A percentile compares a stretch with the other conserved stretches of the same genome.
Conservation (phyloP, 129 eudicot species). For the Flaveria sonorensis region DNA sequence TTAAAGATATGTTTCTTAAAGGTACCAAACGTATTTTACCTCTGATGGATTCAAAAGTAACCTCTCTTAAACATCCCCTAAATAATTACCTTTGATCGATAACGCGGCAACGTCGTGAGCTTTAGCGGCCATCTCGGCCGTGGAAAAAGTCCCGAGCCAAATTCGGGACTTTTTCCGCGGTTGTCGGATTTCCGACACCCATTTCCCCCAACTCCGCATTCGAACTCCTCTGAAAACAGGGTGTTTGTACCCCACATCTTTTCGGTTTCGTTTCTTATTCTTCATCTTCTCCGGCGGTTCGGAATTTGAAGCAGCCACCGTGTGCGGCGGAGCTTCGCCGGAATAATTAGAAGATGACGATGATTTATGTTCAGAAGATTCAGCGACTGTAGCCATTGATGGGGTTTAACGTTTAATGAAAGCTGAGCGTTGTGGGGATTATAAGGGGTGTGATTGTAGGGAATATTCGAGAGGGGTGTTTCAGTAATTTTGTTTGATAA, state of each 20-base stretch:
- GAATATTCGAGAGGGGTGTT: constrained; percentile 14
- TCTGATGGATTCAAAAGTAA: too few relatives aligned
- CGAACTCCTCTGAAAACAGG: constrained; percentile 43
- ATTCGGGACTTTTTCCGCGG: constrained; percentile 43
- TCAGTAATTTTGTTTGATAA: too few relatives aligned
- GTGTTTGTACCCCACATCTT: constrained; percentile 40
- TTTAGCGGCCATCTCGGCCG: constrained; percentile 42
- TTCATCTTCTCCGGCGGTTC: neutral
- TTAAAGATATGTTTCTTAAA: too few relatives aligned
- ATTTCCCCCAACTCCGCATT: constrained; percentile 46
- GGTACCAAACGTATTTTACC: too few relatives aligned
- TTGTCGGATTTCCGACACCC: constrained; percentile 47
- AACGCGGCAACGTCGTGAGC: constrained; percentile 42
- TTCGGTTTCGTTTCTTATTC: constrained; percentile 22
- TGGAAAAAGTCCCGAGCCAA: constrained; percentile 45
- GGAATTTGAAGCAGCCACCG: neutral
- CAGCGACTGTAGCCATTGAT: constrained; percentile 25
- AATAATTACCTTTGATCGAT: constrained; percentile 26
- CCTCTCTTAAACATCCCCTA: too few relatives aligned
- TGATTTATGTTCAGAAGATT: neutral
- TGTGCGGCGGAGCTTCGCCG: neutral
- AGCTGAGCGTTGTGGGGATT: neutral
- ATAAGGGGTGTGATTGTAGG: constrained; percentile 12
- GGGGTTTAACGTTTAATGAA: neutral
- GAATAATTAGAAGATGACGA: neutral